Evolutionary conservation across 1,284 basidiomycete species (phyloP).

Genomic region (Marasmius fiardii): DNA sequence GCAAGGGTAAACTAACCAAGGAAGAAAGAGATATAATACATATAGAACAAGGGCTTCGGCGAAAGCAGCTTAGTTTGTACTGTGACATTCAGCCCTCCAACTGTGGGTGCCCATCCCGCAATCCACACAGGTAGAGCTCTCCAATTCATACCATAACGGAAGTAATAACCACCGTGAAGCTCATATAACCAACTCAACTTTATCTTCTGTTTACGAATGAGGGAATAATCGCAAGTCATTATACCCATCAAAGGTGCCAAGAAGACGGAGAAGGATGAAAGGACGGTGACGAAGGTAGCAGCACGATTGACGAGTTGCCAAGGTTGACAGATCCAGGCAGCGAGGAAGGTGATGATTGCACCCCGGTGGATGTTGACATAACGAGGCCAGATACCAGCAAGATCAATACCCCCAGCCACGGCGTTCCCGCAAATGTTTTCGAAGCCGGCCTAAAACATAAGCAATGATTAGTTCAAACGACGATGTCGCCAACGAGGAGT

Average conservation of each 20-base stretch:
- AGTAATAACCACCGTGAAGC: constrained; percentile 11
- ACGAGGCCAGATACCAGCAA: constrained; percentile 17
- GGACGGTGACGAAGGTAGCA: constrained; percentile 18
- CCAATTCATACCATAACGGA: constrained; percentile 11
- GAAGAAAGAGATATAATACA: constrained; percentile 18
- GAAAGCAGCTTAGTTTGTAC: neutral
- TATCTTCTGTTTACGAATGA: constrained; percentile 13
- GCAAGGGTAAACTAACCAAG: constrained; percentile 5
- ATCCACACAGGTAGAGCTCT: constrained; percentile 15
- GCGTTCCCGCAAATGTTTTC: constrained; percentile 18
- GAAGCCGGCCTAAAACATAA: constrained; percentile 11
- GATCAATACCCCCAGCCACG: constrained; percentile 17
- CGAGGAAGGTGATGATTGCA: constrained; percentile 19
- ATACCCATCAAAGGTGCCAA: constrained; percentile 18
- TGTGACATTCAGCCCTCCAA: constrained; percentile 13
- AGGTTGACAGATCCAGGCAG: constrained; percentile 17
- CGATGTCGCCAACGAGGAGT: neutral
- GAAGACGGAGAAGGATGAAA: constrained; percentile 20
- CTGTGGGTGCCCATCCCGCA: constrained; percentile 16
- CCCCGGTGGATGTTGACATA: constrained; percentile 23
- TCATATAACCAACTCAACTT: constrained; percentile 11
- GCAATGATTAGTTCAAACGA: neutral
- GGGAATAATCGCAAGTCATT: constrained; percentile 14
- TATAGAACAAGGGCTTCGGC: constrained; percentile 12
- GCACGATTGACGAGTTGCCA: constrained; percentile 19